Conservation (phyloP, 352 stramenopile genomes). For the Phytophthora foliorum region DNA sequence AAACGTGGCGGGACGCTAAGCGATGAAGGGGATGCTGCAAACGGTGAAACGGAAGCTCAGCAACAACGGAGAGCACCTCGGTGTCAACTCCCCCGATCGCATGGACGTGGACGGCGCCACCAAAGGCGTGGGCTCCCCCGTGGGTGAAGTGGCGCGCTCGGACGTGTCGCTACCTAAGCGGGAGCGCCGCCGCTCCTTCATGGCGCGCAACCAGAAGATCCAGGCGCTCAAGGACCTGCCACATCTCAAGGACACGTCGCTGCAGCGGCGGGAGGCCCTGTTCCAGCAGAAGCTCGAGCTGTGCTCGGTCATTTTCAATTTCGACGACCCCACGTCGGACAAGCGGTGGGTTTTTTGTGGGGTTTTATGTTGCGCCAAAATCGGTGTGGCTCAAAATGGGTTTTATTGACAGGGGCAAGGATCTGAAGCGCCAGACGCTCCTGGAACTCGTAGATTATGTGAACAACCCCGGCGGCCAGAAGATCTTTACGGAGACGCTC, state of each 20-base stretch:
- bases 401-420: conserved; percentile 73
- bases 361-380: conserved; percentile 1
- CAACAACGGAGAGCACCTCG: conserved; percentile 81
- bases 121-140: conserved; percentile 48
- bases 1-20: conserved; percentile 36
- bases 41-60: conserved; percentile 91
- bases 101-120: conserved; percentile 67
- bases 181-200: conserved; percentile 83
- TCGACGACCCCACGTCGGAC: conserved; percentile 96
- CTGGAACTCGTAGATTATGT: conserved; percentile 99
- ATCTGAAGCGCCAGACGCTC: conserved; percentile 99
- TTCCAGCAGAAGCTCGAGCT: conserved; percentile 98
- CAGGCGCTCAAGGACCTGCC: conserved; percentile 88
- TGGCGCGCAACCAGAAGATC: conserved; percentile 90
- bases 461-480: conserved; percentile 95
- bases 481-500: conserved; percentile 98
- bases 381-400: too few relatives aligned
- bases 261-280: conserved; percentile 91
- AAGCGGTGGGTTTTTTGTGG: conserved; percentile 71
- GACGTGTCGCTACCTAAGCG: conserved; percentile 87
- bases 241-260: conserved; percentile 86
- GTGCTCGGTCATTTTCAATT: conserved; percentile 97
- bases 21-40: conserved; percentile 92
- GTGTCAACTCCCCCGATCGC: conserved; percentile 58
- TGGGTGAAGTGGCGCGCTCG: conserved; percentile 79